Evolutionary conservation across 176 grass and related monocot genomes (phyloP).

Genomic region (Pontederia crassipes): DNA sequence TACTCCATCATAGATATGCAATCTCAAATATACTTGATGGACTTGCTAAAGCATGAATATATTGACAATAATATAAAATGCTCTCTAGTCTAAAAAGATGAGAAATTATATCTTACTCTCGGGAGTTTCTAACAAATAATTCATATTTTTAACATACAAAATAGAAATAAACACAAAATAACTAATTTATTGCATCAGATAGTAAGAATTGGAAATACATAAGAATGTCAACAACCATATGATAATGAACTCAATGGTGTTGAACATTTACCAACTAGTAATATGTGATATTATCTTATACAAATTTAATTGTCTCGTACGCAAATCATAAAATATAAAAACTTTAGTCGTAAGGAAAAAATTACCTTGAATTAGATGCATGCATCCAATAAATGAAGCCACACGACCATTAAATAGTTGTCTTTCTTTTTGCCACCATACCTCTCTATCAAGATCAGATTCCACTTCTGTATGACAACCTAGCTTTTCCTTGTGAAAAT

Average conservation of each 20-base stretch:
- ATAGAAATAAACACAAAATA: too few relatives aligned
- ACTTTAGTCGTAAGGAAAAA: neutral
- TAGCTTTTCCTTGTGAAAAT: conserved; percentile 54
- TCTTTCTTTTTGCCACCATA: conserved; percentile 64
- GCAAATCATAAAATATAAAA: conserved; percentile 1
- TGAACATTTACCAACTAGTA: neutral
- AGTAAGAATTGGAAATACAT: too few relatives aligned
- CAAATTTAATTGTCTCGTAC: neutral
- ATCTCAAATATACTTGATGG: too few relatives aligned
- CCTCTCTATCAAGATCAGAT: conserved; percentile 40
- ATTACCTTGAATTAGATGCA: conserved; percentile 76
- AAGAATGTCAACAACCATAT: neutral
- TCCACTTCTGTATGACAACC: conserved; percentile 25
- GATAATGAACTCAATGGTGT: neutral
- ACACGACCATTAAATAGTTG: conserved; percentile 49
- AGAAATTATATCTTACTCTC: too few relatives aligned
- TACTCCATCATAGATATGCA: neutral
- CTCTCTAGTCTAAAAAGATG: too few relatives aligned
- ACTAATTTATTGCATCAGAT: too few relatives aligned
- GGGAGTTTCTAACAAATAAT: too few relatives aligned
- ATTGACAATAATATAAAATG: too few relatives aligned
- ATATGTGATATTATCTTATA: neutral
- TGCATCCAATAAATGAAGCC: conserved; percentile 54
- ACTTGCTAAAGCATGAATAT: too few relatives aligned
- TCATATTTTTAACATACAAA: too few relatives aligned